Evolutionary conservation across 805 yeast species (phyloP).

Genomic region (Grigorovia yakushimaensis): DNA sequence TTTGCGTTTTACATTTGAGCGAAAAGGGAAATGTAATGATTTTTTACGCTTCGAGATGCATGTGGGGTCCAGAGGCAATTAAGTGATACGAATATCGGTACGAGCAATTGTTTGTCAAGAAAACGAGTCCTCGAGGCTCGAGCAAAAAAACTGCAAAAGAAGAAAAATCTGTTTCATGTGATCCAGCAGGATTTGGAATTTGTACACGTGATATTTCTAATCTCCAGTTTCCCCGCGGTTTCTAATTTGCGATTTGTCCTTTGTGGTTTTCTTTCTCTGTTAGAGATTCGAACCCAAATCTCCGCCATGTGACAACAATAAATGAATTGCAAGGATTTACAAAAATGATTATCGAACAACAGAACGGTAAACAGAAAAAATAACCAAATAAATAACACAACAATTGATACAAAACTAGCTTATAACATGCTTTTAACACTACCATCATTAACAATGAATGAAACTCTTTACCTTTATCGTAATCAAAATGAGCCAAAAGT

Average conservation of each 20-base stretch:
- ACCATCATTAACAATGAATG: slow-evolving; percentile 3
- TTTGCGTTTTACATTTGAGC: neutral
- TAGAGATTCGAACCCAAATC: neutral
- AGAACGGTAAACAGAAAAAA: neutral
- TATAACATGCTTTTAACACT: neutral
- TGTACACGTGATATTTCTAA: too few species aligned
- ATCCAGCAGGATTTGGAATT: too few species aligned
- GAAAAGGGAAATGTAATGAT: neutral
- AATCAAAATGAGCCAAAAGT: slow-evolving; percentile 20
- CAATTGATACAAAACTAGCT: neutral
- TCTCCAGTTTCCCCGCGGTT: too few species aligned
- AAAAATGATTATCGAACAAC: neutral
- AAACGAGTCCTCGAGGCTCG: too few species aligned
- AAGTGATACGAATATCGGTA: too few species aligned
- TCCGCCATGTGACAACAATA: neutral
- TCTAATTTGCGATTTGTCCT: neutral
- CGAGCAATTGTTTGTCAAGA: too few species aligned
- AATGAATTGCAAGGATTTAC: neutral
- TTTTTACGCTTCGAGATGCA: neutral
- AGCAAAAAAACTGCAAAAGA: too few species aligned
- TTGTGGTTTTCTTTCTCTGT: neutral
- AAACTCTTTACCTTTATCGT: slow-evolving; percentile 18
- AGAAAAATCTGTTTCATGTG: too few species aligned
- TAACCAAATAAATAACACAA: neutral
- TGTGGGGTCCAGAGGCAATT: too few species aligned